Conservation (phyloP, 768 basidiomycete genomes). For the Dictyophora rubrovolvata region DNA sequence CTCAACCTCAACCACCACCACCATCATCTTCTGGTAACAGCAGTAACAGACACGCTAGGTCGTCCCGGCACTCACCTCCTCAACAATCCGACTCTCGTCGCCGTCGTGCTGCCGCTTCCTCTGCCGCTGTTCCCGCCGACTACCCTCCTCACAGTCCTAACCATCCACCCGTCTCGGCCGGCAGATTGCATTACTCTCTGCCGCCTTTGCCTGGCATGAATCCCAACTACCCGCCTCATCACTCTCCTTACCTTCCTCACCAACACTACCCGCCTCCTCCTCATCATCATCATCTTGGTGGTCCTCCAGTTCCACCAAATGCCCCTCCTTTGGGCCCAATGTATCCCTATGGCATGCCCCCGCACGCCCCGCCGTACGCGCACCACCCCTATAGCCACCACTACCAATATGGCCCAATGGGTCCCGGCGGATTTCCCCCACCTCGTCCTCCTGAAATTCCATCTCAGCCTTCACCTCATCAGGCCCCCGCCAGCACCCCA, state of each 20-base stretch:
- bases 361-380: constrained; percentile 6
- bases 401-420: neutral
- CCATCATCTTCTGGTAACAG: neutral
- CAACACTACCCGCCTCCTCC: constrained; percentile 39
- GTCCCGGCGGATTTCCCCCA: neutral
- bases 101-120: constrained; percentile 9
- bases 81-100: constrained; percentile 6
- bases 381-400: constrained; percentile 7
- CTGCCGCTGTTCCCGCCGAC: constrained; percentile 8
- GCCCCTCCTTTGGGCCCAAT: constrained; percentile 7
- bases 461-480: constrained; percentile 26
- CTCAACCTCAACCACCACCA: neutral
- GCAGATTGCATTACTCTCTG: constrained; percentile 8
- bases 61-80: constrained; percentile 5
- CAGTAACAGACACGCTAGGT: neutral
- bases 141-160: neutral
- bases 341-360: constrained; percentile 7
- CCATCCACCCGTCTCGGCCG: constrained; percentile 7
- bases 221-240: constrained; percentile 42
- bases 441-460: constrained; percentile 9
- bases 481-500: constrained; percentile 29
- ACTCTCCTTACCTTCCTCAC: constrained; percentile 8
- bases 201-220: constrained; percentile 38
- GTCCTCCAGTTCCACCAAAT: constrained; percentile 18
- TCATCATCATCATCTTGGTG: constrained; percentile 27